Evolutionary conservation across 2,329 filamentous ascomycete genomes (phyloP), one percentile per base, ranked within the genome.

Genomic region (Paradendryphiella salina): DNA sequence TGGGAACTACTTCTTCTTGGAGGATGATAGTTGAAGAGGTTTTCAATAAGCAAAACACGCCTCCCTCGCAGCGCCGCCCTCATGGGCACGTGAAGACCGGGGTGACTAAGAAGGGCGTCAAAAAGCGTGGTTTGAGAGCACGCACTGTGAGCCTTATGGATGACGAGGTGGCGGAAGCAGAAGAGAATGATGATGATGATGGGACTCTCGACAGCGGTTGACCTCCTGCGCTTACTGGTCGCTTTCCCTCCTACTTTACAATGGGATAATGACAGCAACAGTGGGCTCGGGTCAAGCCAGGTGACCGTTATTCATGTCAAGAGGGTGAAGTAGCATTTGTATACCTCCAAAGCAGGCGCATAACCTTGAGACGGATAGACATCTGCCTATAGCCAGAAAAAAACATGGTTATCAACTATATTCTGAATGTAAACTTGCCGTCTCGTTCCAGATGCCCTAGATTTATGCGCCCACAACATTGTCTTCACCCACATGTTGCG

Each of bases 1-100:
- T 60, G 95, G 95, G 66, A 97, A 97, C 79, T 99, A 88, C 80
- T 96, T 96, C 87, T 97, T 97, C 88, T 76, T 97, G 75, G 93
- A 97, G 75, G 92, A 96, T 70, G 82, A 85, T 72, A 82, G 78
- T 77, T 86, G 79, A 86, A 90, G 80, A 83, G 80, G 82, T 80
- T 81, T 73, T 81, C 73, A 74, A 77, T 66, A 67, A 79, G 66
- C 72, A 77, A 64, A 71, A 77, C 56, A 71, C 62, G 39, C 57
- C 65, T 49, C 60, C 53, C 52, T 59, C 60, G 60, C 71, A 66
- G 66, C 65, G 64, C 63, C 65, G 66, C 65, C 66, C 60, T 20
- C 50, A 58, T 11, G 62, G 77, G 77, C 75, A 76, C 75, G 70
- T 72, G 66, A 60, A 50, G 50, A 72, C 71, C 59, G 69, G 69